Percentiles rank a stretch among this genome's conserved stretches.
These are phyloP conservation scores for Pterulicium gracile DNA, from an alignment of 1,284 basidiomycete species.

Conservation along the genomic window DNA sequence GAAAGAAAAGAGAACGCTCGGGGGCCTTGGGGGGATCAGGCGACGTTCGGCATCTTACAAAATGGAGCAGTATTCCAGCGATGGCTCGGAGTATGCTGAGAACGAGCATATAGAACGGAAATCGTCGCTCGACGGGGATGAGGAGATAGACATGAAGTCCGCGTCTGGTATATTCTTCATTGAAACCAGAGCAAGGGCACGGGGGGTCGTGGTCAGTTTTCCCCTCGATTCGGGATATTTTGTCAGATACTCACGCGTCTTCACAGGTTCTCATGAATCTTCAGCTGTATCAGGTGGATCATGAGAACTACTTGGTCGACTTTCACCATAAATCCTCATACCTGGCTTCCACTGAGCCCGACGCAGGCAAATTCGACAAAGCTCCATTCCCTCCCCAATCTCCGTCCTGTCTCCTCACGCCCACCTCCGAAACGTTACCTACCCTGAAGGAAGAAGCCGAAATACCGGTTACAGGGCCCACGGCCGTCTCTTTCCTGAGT, in stretches of 20 bases:
- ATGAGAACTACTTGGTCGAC: constrained; percentile 94
- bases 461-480: background rate
- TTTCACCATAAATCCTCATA: constrained; percentile 97
- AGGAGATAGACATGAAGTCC: constrained; percentile 53
- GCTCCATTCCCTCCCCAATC: constrained; percentile 17
- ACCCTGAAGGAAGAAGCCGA: constrained; percentile 25
- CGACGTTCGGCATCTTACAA: constrained; percentile 2
- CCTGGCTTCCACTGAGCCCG: constrained; percentile 48
- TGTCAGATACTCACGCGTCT: constrained; percentile 6
- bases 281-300: constrained; percentile 93
- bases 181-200: constrained; percentile 84
- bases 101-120: constrained; percentile 47
- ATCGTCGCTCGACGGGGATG: constrained; percentile 50
- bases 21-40: constrained; percentile 44
- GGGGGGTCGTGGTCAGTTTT: constrained; percentile 75
- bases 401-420: background rate
- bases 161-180: constrained; percentile 83
- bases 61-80: background rate
- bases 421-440: background rate
- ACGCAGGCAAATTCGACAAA: constrained; percentile 60
- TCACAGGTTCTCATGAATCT: constrained; percentile 88
- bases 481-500: background rate
- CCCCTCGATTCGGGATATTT: constrained; percentile 3
- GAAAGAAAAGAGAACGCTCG: constrained; percentile 73
- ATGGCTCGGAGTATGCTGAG: constrained; percentile 7